These are phyloP conservation scores for Coemansia sp. DNA, from an alignment of 192 early-diverging fungal genomes.

Conservation along the genomic window DNA sequence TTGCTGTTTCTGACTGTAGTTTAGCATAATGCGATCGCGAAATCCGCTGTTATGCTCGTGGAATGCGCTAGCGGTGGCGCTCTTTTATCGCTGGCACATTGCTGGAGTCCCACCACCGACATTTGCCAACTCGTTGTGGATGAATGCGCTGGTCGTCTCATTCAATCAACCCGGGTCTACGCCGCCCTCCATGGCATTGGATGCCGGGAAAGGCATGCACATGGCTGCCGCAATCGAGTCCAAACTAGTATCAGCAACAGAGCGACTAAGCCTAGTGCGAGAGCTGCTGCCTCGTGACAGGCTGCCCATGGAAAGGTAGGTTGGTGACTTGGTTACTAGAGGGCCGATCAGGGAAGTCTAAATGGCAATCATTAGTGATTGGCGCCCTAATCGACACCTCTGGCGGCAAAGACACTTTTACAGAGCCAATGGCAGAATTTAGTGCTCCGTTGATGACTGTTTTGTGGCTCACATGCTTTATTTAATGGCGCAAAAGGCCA, in stretches of 20 bases:
- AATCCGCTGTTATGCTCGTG: slow-evolving; percentile 45
- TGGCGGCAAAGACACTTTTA: background rate
- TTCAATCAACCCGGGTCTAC: background rate
- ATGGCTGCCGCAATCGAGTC: slow-evolving; percentile 8
- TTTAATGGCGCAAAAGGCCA: background rate
- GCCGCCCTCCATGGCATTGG: background rate
- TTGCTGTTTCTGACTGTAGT: slow-evolving; percentile 26
- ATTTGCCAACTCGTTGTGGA: slow-evolving; percentile 39
- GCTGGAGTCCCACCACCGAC: slow-evolving; percentile 24
- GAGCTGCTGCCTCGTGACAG: slow-evolving; percentile 32
- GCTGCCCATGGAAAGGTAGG: slow-evolving; percentile 42
- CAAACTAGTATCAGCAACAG: slow-evolving; percentile 12
- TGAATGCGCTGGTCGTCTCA: slow-evolving; percentile 29
- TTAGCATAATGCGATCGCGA: slow-evolving; percentile 48
- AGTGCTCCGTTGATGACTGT: background rate
- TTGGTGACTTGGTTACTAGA: slow-evolving; percentile 4
- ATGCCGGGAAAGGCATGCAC: background rate
- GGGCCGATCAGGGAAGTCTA: background rate
- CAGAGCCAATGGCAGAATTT: background rate
- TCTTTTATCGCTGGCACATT: slow-evolving; percentile 50
- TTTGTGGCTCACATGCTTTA: background rate
- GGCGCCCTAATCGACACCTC: background rate
- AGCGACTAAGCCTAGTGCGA: slow-evolving; percentile 27
- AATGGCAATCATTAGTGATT: background rate
- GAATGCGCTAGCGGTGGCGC: slow-evolving; percentile 41